Conservation (phyloP, 495 filamentous ascomycete species). For the Chaetomium tenue region DNA sequence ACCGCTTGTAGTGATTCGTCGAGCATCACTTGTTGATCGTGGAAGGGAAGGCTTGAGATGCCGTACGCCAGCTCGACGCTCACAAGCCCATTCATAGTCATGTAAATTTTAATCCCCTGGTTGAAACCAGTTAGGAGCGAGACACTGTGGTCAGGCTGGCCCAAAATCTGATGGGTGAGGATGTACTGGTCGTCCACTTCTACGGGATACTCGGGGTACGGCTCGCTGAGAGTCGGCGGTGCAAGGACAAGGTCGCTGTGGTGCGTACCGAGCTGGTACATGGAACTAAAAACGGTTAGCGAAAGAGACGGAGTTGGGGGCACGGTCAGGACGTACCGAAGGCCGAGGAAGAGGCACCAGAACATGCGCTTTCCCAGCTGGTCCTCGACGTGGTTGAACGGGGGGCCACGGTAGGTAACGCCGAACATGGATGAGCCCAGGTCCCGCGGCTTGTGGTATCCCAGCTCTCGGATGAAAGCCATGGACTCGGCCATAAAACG, state of each 20-base stretch:
- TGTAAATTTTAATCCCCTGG: slow-evolving; percentile 67
- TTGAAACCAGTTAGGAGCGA: slow-evolving; percentile 74
- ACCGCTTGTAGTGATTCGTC: slow-evolving; percentile 59
- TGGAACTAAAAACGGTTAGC: slow-evolving; percentile 43
- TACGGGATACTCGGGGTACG: slow-evolving; percentile 74
- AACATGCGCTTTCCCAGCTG: slow-evolving; percentile 78
- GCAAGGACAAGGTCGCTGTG: slow-evolving; percentile 64
- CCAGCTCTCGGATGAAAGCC: slow-evolving; percentile 66
- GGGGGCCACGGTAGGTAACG: slow-evolving; percentile 36
- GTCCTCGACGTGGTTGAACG: slow-evolving; percentile 66
- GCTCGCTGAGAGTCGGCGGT: slow-evolving; percentile 67
- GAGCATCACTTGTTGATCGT: slow-evolving; percentile 63
- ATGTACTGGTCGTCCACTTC: slow-evolving; percentile 81
- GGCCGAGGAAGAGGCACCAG: slow-evolving; percentile 69
- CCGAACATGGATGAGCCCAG: slow-evolving; percentile 33
- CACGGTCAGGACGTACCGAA: slow-evolving; percentile 45
- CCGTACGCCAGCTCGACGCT: slow-evolving; percentile 74
- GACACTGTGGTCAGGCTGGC: slow-evolving; percentile 60
- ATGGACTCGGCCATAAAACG: slow-evolving; percentile 72
- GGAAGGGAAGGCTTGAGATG: slow-evolving; percentile 66
- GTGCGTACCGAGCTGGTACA: slow-evolving; percentile 67
- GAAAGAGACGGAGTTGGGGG: slow-evolving; percentile 1
- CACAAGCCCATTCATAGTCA: slow-evolving; percentile 64
- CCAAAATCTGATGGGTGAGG: slow-evolving; percentile 57
- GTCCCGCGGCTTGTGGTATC: slow-evolving; percentile 54